These are phyloP conservation scores for Centrapalus pauciflorus DNA, from an alignment of 129 eudicot species.

Conservation along the genomic window DNA sequence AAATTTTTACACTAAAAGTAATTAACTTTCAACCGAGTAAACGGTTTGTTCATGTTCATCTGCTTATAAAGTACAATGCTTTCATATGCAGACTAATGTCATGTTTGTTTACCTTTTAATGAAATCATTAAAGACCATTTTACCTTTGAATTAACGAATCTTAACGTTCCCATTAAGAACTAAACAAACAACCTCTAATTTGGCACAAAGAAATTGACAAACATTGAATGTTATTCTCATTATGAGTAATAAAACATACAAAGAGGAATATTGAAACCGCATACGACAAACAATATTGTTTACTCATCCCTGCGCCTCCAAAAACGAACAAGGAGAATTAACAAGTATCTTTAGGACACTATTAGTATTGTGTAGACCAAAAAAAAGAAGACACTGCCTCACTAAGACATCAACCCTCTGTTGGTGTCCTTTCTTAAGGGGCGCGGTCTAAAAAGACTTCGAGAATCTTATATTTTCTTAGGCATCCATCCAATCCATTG, in stretches of 20 bases:
- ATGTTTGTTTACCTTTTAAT: no score
- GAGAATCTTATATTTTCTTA: slow-evolving; percentile 22
- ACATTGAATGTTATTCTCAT: slow-evolving; percentile 20
- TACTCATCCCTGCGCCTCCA: slow-evolving; percentile 20
- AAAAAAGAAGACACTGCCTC: slow-evolving; percentile 34
- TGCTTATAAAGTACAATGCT: no score
- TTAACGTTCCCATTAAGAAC: no score
- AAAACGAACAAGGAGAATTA: neutral
- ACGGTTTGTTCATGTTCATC: no score
- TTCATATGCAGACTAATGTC: no score
- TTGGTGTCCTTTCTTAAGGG: slow-evolving; percentile 20
- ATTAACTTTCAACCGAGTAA: no score
- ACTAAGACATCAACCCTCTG: slow-evolving; percentile 20
- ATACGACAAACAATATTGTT: slow-evolving; percentile 5
- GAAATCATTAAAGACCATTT: no score
- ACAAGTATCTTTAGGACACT: slow-evolving; percentile 16
- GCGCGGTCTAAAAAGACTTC: slow-evolving; percentile 22
- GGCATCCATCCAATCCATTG: slow-evolving; percentile 24
- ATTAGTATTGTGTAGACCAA: slow-evolving; percentile 6
- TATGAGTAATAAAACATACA: slow-evolving; percentile 28
- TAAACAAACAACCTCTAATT: neutral
- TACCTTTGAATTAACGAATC: no score
- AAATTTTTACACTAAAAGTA: no score
- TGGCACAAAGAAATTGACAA: neutral
- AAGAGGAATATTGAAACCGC: slow-evolving; percentile 28